A percentile compares a stretch with the other conserved stretches of the same genome.
phyloP scores from a whole-genome alignment of 371 early-diverging fungal species.

The Mucor sp. region DNA sequence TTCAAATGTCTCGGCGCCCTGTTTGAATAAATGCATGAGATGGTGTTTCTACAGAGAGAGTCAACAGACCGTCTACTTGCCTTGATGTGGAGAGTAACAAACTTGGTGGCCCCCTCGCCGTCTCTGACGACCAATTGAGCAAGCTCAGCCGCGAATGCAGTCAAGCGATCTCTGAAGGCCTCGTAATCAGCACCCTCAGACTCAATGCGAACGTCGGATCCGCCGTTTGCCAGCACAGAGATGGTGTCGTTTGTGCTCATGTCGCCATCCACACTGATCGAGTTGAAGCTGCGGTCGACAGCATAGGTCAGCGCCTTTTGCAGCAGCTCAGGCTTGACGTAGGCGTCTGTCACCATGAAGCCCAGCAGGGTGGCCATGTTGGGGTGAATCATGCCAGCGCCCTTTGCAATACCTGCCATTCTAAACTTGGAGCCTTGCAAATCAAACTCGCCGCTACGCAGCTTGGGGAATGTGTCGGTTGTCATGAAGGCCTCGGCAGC shows the following conservation, averaged over 20 bases:
- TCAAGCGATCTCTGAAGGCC: constrained; percentile 72
- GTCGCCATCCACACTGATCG: constrained; percentile 94
- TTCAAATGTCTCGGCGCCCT: constrained; percentile 73
- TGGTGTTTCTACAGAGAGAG: no score
- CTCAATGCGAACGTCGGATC: constrained; percentile 53
- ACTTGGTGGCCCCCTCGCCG: constrained; percentile 97
- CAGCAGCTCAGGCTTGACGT: constrained; percentile 63
- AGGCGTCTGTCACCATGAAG: constrained; percentile 84
- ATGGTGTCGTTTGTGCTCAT: constrained; percentile 96
- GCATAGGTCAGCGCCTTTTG: constrained; percentile 79
- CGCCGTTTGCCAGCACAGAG: constrained; percentile 87
- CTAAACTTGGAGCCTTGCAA: constrained; percentile 60
- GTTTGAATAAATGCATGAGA: neutral
- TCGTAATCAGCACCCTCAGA: constrained; percentile 59
- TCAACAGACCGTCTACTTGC: no score
- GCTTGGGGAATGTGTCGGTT: constrained; percentile 95
- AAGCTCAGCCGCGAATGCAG: constrained; percentile 79
- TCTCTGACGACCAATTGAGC: constrained; percentile 90
- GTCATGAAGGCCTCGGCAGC: constrained; percentile 94
- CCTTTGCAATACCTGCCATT: constrained; percentile 94
- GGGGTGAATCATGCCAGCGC: constrained; percentile 96
- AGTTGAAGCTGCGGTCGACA: constrained; percentile 91
- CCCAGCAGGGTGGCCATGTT: constrained; percentile 94
- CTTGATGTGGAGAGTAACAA: constrained; percentile 87
- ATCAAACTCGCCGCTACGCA: constrained; percentile 64